phyloP scores from a whole-genome alignment of 2,329 filamentous ascomycete species.

The Penicillium sp. region DNA sequence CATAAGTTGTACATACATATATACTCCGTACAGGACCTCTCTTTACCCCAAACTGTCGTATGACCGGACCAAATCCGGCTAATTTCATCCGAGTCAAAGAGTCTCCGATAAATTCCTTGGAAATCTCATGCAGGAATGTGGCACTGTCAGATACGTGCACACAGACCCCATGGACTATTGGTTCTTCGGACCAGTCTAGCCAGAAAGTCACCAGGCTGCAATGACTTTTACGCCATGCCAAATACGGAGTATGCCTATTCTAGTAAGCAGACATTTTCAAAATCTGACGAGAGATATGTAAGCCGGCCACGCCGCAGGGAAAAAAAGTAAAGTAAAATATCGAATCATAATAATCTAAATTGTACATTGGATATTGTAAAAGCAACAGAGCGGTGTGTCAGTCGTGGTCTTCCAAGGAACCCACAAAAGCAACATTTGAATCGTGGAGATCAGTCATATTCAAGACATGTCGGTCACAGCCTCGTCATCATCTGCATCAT shows the following conservation, averaged over 20 bases:
- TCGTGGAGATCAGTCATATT: slow-evolving; percentile 3
- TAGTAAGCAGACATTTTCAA: not conserved
- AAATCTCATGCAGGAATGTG: not conserved
- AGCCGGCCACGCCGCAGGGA: not conserved
- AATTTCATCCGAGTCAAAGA: slow-evolving; percentile 24
- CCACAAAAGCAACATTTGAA: not conserved
- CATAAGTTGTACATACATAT: not conserved
- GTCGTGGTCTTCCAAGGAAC: not conserved
- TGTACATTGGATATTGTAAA: slow-evolving; percentile 3
- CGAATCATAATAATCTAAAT: slow-evolving; percentile 2
- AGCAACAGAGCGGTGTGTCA: not conserved
- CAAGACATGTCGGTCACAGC: slow-evolving; percentile 5
- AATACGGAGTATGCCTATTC: not conserved
- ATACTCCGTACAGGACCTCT: not conserved
- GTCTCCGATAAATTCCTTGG: not conserved
- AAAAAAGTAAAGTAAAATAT: not conserved
- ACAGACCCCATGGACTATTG: too few relatives aligned
- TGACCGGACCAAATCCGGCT: not conserved
- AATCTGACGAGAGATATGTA: not conserved
- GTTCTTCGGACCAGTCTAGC: not conserved
- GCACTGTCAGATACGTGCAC: not conserved
- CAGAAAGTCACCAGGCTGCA: not conserved
- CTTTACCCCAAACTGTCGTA: too few relatives aligned
- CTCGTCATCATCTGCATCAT: slow-evolving; percentile 47
- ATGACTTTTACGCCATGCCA: not conserved